These are phyloP conservation scores for Globisporangium nunn DNA, from an alignment of 352 stramenopile genomes.

Conservation along the genomic window DNA sequence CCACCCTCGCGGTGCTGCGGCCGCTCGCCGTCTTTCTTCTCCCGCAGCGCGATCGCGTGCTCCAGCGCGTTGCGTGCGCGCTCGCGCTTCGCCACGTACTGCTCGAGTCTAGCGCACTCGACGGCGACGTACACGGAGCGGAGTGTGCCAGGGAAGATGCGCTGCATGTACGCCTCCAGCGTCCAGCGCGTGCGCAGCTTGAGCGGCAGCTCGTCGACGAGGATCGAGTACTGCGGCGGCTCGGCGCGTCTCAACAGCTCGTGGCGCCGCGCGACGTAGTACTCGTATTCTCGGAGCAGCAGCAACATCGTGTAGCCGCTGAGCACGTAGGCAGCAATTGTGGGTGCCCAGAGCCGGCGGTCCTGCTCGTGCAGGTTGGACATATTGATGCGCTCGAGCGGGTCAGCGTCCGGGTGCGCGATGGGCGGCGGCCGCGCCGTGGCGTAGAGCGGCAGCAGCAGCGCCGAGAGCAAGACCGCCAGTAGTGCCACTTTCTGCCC, in stretches of 20 bases:
- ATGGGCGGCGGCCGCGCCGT: slow-evolving; percentile 25
- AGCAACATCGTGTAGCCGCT: slow-evolving; percentile 48
- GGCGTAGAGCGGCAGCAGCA: slow-evolving; percentile 68
- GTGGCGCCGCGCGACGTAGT: slow-evolving; percentile 57
- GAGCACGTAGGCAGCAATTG: slow-evolving; percentile 44
- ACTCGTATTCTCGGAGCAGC: slow-evolving; percentile 51
- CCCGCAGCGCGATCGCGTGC: slow-evolving; percentile 38
- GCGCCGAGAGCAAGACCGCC: slow-evolving; percentile 38
- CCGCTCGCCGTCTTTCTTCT: slow-evolving; percentile 26
- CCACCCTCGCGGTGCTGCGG: slow-evolving; percentile 38
- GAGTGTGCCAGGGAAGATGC: slow-evolving; percentile 58
- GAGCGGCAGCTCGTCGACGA: slow-evolving; percentile 63
- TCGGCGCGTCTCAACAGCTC: slow-evolving; percentile 44
- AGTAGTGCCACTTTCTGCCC: slow-evolving; percentile 63
- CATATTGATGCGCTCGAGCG: slow-evolving; percentile 63
- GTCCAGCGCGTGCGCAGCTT: slow-evolving; percentile 49
- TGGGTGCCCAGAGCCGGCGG: slow-evolving; percentile 55
- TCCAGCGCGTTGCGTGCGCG: slow-evolving; percentile 38
- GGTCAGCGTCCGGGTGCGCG: slow-evolving; percentile 26
- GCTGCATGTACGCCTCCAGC: slow-evolving; percentile 62
- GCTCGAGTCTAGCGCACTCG: slow-evolving; percentile 54
- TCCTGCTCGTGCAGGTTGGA: slow-evolving; percentile 54
- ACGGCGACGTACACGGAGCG: slow-evolving; percentile 62
- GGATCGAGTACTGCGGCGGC: slow-evolving; percentile 61
- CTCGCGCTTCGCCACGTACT: slow-evolving; percentile 45